A percentile compares a stretch with the other conserved stretches of the same genome.
These are phyloP conservation scores for Tephrocybe sp. DNA, from an alignment of 768 basidiomycete species.

Conservation along the genomic window DNA sequence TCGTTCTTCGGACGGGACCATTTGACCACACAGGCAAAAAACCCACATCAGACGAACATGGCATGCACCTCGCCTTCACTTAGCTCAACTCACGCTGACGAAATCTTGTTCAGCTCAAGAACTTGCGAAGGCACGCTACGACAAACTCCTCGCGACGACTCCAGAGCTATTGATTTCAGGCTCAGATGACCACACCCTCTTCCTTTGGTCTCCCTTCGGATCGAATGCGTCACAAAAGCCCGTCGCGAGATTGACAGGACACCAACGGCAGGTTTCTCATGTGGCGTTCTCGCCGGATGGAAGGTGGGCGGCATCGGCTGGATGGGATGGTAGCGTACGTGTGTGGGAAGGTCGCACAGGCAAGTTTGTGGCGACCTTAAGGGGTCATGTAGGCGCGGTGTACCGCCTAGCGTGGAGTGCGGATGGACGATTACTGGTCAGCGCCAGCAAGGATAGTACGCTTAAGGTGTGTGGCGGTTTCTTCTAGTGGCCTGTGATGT, in stretches of 20 bases:
- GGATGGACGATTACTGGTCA: slow-evolving; percentile 88
- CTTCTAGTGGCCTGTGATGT: background rate
- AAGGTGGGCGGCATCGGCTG: slow-evolving; percentile 85
- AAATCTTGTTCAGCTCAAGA: slow-evolving; percentile 57
- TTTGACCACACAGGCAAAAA: slow-evolving; percentile 86
- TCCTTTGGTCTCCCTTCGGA: slow-evolving; percentile 89
- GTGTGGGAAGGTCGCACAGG: slow-evolving; percentile 87
- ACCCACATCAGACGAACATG: slow-evolving; percentile 81
- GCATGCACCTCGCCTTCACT: slow-evolving; percentile 34
- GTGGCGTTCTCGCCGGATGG: slow-evolving; percentile 96
- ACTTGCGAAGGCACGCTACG: slow-evolving; percentile 78
- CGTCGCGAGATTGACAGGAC: slow-evolving; percentile 80
- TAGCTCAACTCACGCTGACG: background rate
- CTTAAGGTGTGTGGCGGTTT: slow-evolving; percentile 66
- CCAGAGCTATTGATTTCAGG: slow-evolving; percentile 92
- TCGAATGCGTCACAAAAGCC: slow-evolving; percentile 42
- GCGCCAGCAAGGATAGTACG: slow-evolving; percentile 95
- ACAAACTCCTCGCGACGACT: slow-evolving; percentile 55
- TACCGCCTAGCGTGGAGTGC: slow-evolving; percentile 96
- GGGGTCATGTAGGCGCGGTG: slow-evolving; percentile 93
- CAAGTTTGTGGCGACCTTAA: slow-evolving; percentile 86
- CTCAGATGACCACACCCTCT: slow-evolving; percentile 97
- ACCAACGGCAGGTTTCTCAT: slow-evolving; percentile 92
- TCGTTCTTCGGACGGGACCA: slow-evolving; percentile 90
- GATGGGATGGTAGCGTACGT: slow-evolving; percentile 88